Percentiles rank a stretch among this genome's conserved stretches.
These are phyloP conservation scores for Xylariales sp. DNA, from an alignment of 2,329 filamentous ascomycete species.

Conservation along the genomic window DNA sequence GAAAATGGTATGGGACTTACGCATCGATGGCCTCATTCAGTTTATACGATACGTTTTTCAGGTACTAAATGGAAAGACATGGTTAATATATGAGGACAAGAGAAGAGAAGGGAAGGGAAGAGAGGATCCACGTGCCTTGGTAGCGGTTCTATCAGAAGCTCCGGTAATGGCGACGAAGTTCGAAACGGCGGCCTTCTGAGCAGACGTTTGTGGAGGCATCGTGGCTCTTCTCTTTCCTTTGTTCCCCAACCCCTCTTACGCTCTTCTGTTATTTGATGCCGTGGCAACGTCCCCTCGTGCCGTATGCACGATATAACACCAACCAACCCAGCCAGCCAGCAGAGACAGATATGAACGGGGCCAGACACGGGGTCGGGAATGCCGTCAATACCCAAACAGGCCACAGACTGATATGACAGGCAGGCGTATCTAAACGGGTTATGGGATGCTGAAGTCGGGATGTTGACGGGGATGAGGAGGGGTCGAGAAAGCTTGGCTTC, in stretches of 20 bases:
- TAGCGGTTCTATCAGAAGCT: constrained; percentile 44
- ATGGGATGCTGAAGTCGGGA: neutral
- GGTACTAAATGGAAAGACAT: constrained; percentile 37
- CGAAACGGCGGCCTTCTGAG: constrained; percentile 45
- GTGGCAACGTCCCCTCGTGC: neutral
- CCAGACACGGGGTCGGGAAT: neutral
- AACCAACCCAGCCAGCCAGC: neutral
- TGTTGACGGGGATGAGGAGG: constrained; percentile 3
- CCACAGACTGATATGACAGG: neutral
- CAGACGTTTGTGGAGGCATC: constrained; percentile 45
- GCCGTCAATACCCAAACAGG: neutral
- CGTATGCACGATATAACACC: neutral
- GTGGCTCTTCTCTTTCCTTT: constrained; percentile 18
- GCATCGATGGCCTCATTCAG: constrained; percentile 66
- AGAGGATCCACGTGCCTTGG: constrained; percentile 39
- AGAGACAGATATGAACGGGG: neutral
- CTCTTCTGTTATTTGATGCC: neutral
- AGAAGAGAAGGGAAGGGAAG: neutral
- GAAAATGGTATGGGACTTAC: constrained; percentile 59
- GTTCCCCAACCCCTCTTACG: neutral
- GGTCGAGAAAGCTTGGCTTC: neutral
- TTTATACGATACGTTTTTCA: constrained; percentile 61
- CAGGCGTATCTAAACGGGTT: neutral
- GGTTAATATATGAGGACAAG: constrained; percentile 11
- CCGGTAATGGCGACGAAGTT: constrained; percentile 50